Evolutionary conservation across 805 yeast species (phyloP).

Genomic region (Saccharomycopsis sp.): DNA sequence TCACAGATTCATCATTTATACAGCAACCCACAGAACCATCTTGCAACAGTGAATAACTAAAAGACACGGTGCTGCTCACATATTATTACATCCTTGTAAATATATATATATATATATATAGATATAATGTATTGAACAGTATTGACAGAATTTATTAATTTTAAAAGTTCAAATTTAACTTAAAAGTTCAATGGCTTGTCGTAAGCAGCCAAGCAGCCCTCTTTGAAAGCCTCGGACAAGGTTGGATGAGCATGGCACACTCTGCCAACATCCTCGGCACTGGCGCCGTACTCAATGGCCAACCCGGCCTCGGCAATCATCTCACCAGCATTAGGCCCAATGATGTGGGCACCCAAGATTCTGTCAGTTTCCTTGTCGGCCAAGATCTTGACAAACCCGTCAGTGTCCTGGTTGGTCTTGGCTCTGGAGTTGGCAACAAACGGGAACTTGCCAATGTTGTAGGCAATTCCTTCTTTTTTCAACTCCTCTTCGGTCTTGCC

Average conservation of each 20-base stretch:
- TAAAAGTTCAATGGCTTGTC: constrained; percentile 86
- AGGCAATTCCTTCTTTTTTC: constrained; percentile 84
- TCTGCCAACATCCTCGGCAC: constrained; percentile 95
- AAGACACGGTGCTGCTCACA: too few species aligned
- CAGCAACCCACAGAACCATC: too few species aligned
- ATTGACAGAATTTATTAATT: background rate
- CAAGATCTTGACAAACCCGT: constrained; percentile 91
- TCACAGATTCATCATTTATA: too few species aligned
- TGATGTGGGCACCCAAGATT: constrained; percentile 90
- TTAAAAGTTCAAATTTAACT: constrained; percentile 19
- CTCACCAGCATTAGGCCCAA: constrained; percentile 99
- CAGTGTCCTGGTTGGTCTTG: constrained; percentile 93
- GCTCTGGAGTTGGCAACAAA: constrained; percentile 99
- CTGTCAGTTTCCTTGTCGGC: constrained; percentile 98
- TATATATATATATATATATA: too few species aligned
- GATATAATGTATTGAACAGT: background rate
- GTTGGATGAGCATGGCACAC: constrained; percentile 99
- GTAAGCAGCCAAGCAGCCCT: constrained; percentile 89
- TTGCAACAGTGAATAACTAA: too few species aligned
- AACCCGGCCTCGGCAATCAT: constrained; percentile 98
- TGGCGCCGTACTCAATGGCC: constrained; percentile 97
- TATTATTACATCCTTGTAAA: too few species aligned
- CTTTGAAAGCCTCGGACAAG: constrained; percentile 94
- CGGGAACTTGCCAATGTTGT: constrained; percentile 96
- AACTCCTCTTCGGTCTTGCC: constrained; percentile 94